Base-by-base conservation (phyloP, 768 basidiomycete genomes). In the Postia placenta region DNA sequence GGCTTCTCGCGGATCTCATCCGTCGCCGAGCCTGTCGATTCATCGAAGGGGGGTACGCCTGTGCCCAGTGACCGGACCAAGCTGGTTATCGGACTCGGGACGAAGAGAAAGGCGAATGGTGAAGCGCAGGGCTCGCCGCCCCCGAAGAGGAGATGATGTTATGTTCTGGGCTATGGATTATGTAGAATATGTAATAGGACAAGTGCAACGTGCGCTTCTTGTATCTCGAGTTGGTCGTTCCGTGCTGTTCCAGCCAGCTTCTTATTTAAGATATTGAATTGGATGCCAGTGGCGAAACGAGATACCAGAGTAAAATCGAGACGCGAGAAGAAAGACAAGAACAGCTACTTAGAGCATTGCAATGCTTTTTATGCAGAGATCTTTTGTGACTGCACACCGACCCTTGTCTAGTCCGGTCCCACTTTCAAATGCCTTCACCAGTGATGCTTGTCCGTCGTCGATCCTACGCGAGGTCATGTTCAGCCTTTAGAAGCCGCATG, bases 371-470 rank as follows among this genome's bases (percentile, higher is more conserved):
- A 96, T 72, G 43, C 80, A 74, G 35, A 93, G 66, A 60, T 95
- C 90, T 59, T 78, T 85, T 45, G 87, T 68, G 2, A 95, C 74
- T 5, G 72, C 68, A 60, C 76, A 83, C 38, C 88, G 75, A 50
- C 82, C 89, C 64, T 86, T 87, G 58, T 95, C 92, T 41, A 74
- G 70, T 1, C 83, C 85, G 51, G 79, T 79, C 0, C 75, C 81
- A 40, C 67, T 76, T 58, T 81, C 76, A 57, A 95, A 95, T 1
- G 85, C 85, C 60, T 83, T 82, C 11, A 85, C 68, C 11, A 92
- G 75, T 0, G 84, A 80, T 9, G 81, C 81, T 56, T 92, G 83
- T 1, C 83, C 83, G 36, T 96, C 90, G 60, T 95, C 92, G 41
- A 71, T 80, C 93, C 92, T 94, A 51, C 2, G 45, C 35, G 43